phyloP scores from a whole-genome alignment of 305 asterid species.

The Fraxinus floribunda region DNA sequence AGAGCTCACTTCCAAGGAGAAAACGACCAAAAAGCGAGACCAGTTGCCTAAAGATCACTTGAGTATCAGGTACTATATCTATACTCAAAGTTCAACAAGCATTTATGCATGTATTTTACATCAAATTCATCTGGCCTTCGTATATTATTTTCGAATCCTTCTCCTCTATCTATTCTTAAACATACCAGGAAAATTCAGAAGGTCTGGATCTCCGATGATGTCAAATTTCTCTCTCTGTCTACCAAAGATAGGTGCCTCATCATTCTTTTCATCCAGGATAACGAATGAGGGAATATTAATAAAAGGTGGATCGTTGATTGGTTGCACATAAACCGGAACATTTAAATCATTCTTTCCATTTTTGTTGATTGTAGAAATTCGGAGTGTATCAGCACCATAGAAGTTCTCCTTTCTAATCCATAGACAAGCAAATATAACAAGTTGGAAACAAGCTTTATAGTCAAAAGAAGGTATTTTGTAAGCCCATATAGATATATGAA shows the following conservation, averaged over 20 bases:
- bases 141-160: not conserved
- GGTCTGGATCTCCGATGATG: slow-evolving; percentile 77
- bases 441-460: not conserved
- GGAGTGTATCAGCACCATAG: slow-evolving; percentile 60
- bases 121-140: not conserved
- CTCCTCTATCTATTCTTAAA: not conserved
- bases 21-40: slow-evolving; percentile 59
- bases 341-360: slow-evolving; percentile 63
- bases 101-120: not conserved
- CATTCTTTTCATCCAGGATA: slow-evolving; percentile 44
- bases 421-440: slow-evolving; percentile 5
- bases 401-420: slow-evolving; percentile 62
- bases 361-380: slow-evolving; percentile 59
- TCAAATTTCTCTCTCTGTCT: slow-evolving; percentile 31
- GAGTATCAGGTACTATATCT: slow-evolving; percentile 13
- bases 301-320: slow-evolving; percentile 82
- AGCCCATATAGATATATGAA: not conserved
- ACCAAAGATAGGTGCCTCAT: slow-evolving; percentile 57
- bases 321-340: slow-evolving; percentile 71
- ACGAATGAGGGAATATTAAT: slow-evolving; percentile 64
- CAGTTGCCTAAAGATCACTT: slow-evolving; percentile 47
- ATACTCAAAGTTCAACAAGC: not conserved
- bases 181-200: slow-evolving; percentile 65
- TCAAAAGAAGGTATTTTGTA: not conserved
- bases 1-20: slow-evolving; percentile 74